phyloP scores from a whole-genome alignment of 2,329 filamentous ascomycete genomes.

The Chaetomiaceae sp. region DNA sequence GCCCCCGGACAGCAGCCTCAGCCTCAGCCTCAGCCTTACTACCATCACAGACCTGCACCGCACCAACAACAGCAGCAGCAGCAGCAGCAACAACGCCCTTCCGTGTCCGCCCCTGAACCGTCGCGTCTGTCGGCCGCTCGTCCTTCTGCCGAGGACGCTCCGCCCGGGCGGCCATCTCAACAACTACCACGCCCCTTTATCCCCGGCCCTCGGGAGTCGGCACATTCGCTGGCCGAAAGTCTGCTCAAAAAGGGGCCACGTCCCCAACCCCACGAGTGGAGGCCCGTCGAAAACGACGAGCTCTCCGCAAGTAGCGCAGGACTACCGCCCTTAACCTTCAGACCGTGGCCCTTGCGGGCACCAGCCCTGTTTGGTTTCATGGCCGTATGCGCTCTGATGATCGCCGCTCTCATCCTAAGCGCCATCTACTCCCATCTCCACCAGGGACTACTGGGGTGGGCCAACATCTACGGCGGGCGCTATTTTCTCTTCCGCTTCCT shows the following conservation, averaged over 20 bases:
- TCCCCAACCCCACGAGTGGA: conserved; percentile 26
- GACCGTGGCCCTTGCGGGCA: conserved; percentile 67
- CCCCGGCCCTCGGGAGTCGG: conserved; percentile 22
- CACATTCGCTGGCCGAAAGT: conserved; percentile 26
- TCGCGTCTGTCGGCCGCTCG: conserved; percentile 5
- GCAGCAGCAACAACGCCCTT: conserved; percentile 4
- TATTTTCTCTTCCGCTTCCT: conserved; percentile 88
- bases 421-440: conserved; percentile 63
- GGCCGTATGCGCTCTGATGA: conserved; percentile 63
- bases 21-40: not conserved
- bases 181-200: conserved; percentile 11
- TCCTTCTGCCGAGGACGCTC: not conserved
- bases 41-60: conserved; percentile 5
- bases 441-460: conserved; percentile 65
- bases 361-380: conserved; percentile 58
- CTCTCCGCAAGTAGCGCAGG: conserved; percentile 34
- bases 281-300: conserved; percentile 31
- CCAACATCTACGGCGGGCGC: conserved; percentile 61
- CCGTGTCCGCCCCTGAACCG: not conserved
- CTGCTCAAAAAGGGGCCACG: conserved; percentile 22
- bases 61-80: not conserved
- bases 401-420: conserved; percentile 66
- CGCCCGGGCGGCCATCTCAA: not conserved
- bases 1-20: conserved; percentile 28
- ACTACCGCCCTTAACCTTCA: conserved; percentile 58